phyloP scores from a whole-genome alignment of 768 basidiomycete genomes.

The Suillus spraguei region DNA sequence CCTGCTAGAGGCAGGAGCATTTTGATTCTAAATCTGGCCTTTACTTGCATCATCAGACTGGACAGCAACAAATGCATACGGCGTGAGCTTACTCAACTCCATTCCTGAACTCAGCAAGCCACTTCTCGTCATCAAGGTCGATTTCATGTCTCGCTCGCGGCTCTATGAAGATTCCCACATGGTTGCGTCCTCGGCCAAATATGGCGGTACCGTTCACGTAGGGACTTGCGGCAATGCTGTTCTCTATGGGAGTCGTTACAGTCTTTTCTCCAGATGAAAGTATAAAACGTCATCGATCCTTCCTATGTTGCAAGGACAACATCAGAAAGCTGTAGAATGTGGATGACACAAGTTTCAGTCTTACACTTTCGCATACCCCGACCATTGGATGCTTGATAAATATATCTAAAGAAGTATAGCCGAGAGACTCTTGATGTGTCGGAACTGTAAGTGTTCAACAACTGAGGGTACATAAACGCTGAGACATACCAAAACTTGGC shows the following conservation, averaged over 20 bases:
- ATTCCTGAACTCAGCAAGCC: slow-evolving; percentile 37
- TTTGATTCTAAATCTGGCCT: slow-evolving; percentile 44
- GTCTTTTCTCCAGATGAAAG: slow-evolving; percentile 37
- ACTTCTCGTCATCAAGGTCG: slow-evolving; percentile 30
- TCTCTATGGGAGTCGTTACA: slow-evolving; percentile 38
- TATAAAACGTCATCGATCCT: slow-evolving; percentile 35
- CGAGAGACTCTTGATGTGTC: slow-evolving; percentile 36
- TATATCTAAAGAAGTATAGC: slow-evolving; percentile 48
- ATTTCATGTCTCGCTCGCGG: slow-evolving; percentile 36
- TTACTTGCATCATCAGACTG: not conserved
- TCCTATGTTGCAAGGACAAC: slow-evolving; percentile 37
- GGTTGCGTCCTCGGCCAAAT: slow-evolving; percentile 40
- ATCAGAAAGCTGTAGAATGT: not conserved
- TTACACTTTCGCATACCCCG: slow-evolving; percentile 36
- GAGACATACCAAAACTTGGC: slow-evolving; percentile 37
- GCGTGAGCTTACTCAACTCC: slow-evolving; percentile 36
- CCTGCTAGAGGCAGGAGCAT: slow-evolving; percentile 42
- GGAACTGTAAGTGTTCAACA: slow-evolving; percentile 16
- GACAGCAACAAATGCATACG: not conserved
- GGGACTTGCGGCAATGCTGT: slow-evolving; percentile 21
- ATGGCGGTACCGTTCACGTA: slow-evolving; percentile 37
- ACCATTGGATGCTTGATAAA: slow-evolving; percentile 47
- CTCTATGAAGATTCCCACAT: slow-evolving; percentile 34
- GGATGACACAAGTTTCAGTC: slow-evolving; percentile 1
- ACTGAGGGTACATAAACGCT: not conserved